Evolutionary conservation across 805 yeast species (phyloP).

Genomic region (Cyberlindnera maritima): DNA sequence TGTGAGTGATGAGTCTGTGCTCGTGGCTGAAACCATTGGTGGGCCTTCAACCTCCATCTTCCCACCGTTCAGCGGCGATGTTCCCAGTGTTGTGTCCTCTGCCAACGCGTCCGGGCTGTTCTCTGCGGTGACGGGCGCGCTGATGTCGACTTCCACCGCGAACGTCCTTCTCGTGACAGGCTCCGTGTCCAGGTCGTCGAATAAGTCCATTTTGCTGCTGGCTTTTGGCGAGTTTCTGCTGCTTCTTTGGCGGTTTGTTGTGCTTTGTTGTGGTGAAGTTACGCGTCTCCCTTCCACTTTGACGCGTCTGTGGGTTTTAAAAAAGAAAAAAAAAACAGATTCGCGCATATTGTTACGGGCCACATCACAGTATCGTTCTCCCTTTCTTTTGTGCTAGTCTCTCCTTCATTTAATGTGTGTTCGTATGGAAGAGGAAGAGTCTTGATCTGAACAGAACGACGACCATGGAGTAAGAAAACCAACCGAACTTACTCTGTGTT

Average conservation of each 20-base stretch:
- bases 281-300: background rate
- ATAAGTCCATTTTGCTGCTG: conserved; percentile 1
- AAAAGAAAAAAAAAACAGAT: no score
- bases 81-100: background rate
- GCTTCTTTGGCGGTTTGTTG: no score
- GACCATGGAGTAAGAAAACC: no score
- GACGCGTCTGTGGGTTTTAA: background rate
- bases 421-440: no score
- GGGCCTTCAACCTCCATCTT: no score
- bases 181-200: conserved; percentile 16
- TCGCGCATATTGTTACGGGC: no score
- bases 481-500: no score
- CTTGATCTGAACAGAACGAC: no score
- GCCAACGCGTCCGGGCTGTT: background rate
- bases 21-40: background rate
- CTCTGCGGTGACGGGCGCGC: background rate
- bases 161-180: conserved; percentile 21
- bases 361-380: no score
- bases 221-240: no score
- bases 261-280: background rate
- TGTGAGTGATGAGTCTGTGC: background rate
- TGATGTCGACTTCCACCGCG: conserved; percentile 9
- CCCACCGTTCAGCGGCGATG: background rate
- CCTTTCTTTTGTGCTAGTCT: no score
- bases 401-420: no score